Conservation (phyloP, 106 monocot genomes). For the Apostasia shenzhenica region DNA sequence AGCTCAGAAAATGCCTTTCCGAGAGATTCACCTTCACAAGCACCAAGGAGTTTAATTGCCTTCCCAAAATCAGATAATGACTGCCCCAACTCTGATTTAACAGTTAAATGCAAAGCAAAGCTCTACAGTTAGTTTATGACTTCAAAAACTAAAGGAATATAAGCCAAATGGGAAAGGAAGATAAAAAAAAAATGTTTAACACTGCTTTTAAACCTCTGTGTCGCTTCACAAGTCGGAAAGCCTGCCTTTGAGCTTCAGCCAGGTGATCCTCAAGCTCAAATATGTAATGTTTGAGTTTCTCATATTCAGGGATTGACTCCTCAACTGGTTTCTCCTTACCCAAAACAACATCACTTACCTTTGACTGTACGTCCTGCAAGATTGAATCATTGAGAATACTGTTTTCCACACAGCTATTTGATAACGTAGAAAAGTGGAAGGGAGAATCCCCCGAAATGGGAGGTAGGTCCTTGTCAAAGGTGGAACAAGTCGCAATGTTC, state of each 20-base stretch:
- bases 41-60: conserved; percentile 88
- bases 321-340: conserved; percentile 99
- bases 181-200: conserved; percentile 1
- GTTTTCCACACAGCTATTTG: background rate
- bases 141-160: background rate
- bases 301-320: conserved; percentile 89
- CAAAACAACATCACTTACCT: conserved; percentile 95
- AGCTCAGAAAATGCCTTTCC: conserved; percentile 90
- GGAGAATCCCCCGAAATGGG: too few relatives aligned
- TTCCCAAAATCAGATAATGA: conserved; percentile 94
- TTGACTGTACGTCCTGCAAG: conserved; percentile 88
- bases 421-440: background rate
- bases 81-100: conserved; percentile 66
- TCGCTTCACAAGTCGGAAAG: conserved; percentile 90
- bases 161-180: background rate
- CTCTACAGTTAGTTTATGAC: background rate
- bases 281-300: conserved; percentile 87
- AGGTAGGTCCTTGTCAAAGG: too few relatives aligned
- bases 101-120: background rate
- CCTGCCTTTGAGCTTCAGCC: conserved; percentile 92
- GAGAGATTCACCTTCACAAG: conserved; percentile 77
- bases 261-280: conserved; percentile 90
- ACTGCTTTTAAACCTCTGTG: conserved; percentile 55
- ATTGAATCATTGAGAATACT: conserved; percentile 7
- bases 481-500: too few relatives aligned